These are phyloP conservation scores for Coffea humblotiana DNA, from an alignment of 305 asterid genomes.

Conservation along the genomic window DNA sequence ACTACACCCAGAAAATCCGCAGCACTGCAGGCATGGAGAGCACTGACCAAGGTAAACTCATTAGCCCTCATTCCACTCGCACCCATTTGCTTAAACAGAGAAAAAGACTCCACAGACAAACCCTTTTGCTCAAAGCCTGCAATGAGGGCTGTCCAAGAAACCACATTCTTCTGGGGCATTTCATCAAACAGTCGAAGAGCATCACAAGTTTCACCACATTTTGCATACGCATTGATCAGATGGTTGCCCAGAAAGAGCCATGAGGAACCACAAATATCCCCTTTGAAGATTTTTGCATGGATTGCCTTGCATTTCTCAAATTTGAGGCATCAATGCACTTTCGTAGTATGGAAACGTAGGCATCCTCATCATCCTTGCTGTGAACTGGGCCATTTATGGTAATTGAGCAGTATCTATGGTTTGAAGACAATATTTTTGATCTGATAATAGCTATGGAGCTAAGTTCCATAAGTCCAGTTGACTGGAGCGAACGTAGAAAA, in stretches of 20 bases:
- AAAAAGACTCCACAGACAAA: conserved; percentile 44
- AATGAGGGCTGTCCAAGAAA: conserved; percentile 15
- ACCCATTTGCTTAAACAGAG: conserved; percentile 53
- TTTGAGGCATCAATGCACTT: neutral
- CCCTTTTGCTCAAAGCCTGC: conserved; percentile 67
- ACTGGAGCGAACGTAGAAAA: neutral
- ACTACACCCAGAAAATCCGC: conserved; percentile 38
- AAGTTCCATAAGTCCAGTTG: neutral
- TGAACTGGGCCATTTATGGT: neutral
- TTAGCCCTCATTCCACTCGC: conserved; percentile 45
- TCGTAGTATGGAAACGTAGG: neutral
- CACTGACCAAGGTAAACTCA: conserved; percentile 64
- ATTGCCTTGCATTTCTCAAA: neutral
- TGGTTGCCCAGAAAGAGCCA: neutral
- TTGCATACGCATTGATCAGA: neutral
- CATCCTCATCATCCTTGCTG: neutral
- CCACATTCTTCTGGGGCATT: neutral
- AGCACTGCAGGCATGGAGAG: conserved; percentile 63
- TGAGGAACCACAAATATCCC: neutral
- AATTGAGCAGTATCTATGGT: neutral
- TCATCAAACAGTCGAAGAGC: neutral
- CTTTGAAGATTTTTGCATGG: neutral
- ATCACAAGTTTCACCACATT: neutral
- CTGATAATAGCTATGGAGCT: neutral
- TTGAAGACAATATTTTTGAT: neutral